Evolutionary conservation across 495 filamentous ascomycete species (phyloP), one percentile per base, ranked within the genome.

Genomic region (Neurospora cerealis): DNA sequence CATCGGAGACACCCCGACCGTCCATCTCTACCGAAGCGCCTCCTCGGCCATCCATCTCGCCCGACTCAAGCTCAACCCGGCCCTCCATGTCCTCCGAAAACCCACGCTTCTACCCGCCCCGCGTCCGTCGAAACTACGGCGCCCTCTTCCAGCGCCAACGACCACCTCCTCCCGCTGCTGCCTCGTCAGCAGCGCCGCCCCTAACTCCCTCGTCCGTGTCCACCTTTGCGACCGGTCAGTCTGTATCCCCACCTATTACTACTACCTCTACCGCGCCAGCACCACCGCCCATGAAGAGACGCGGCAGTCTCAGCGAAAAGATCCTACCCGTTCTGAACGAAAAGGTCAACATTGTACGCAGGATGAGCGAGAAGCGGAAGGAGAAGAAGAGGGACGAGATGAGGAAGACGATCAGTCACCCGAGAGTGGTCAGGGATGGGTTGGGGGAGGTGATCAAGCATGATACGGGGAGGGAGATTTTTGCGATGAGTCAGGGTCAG

Each of bases 321-420:
- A 72, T 81, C 77, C 44, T 84, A 76, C 77, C 81, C 73, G 15
- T 74, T 32, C 39, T 85, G 72, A 81, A 83, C 75, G 75, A 77
- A 60, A 82, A 73, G 71, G 83, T 86, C 60, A 85, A 84, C 41
- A 71, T 87, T 40, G 78, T 91, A 42, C 84, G 88, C 44, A 86
- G 88, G 73, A 77, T 88, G 71, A 90, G 89, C 75, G 89, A 91
- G 79, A 81, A 84, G 76, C 85, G 88, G 60, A 86, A 89, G 36
- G 92, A 93, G 81, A 90, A 88, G 75, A 83, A 90, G 72, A 87
- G 89, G 69, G 86, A 91, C 71, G 86, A 83, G 75, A 84, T 96
- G 71, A 88, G 92, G 77, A 85, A 87, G 72, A 92, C 87, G 75
- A 97, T 96, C 41, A 85, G 84, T 69, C 80, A 79, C 0, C 87